Evolutionary conservation across 192 early-diverging fungal species (phyloP).

Genomic region (Piromyces finnis): DNA sequence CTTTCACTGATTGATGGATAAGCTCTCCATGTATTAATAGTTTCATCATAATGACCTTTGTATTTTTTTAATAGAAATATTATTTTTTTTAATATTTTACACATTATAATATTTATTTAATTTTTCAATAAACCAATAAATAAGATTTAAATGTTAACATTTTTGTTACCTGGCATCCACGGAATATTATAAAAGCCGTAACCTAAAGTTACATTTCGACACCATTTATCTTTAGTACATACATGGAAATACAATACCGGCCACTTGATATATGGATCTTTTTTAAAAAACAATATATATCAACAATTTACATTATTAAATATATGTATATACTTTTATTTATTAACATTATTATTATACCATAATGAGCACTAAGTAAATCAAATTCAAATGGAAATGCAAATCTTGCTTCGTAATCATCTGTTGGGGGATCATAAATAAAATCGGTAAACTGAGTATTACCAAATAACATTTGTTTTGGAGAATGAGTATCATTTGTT

Average conservation of each 20-base stretch:
- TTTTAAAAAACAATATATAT: no score
- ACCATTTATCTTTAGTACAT: constrained; percentile 16
- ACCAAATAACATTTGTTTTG: not conserved
- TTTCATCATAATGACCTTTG: constrained; percentile 7
- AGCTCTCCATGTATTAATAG: constrained; percentile 15
- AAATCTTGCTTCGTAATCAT: not conserved
- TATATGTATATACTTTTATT: no score
- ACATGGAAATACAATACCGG: constrained; percentile 14
- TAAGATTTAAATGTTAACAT: no score
- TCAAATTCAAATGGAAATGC: not conserved
- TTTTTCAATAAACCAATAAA: no score
- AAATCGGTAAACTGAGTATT: not conserved
- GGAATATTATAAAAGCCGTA: constrained; percentile 17
- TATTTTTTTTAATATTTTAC: constrained; percentile 4
- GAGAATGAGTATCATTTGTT: not conserved
- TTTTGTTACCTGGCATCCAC: constrained; percentile 8
- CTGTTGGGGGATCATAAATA: not conserved
- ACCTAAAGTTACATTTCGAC: constrained; percentile 10
- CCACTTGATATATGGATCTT: constrained; percentile 1
- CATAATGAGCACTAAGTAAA: not conserved
- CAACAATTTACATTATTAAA: no score
- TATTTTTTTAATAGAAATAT: no score
- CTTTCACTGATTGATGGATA: constrained; percentile 1
- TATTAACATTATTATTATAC: not conserved
- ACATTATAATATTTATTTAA: no score